Conservation (phyloP, 2,329 filamentous ascomycete species). For the Penicillium sp. region DNA sequence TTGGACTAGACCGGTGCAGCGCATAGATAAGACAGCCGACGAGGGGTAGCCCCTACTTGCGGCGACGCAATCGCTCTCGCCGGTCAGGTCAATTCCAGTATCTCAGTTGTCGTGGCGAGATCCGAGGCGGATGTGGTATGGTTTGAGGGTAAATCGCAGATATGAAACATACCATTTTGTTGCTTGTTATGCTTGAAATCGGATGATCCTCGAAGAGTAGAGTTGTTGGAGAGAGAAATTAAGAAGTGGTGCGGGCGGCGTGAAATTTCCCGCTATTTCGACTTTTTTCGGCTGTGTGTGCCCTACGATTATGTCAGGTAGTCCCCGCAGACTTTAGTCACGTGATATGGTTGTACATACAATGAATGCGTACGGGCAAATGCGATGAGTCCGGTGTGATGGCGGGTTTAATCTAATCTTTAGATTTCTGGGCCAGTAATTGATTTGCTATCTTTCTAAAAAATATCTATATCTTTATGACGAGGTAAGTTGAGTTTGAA, state of each 20-base stretch:
- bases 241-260: slow-evolving; percentile 16
- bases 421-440: too few relatives aligned
- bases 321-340: not conserved
- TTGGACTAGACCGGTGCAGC: not conserved
- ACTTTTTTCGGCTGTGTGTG: slow-evolving; percentile 34
- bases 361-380: not conserved
- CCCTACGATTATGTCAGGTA: slow-evolving; percentile 29
- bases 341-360: slow-evolving; percentile 1
- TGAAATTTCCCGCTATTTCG: slow-evolving; percentile 25
- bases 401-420: not conserved
- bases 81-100: slow-evolving; percentile 1
- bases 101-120: slow-evolving; percentile 7
- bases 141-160: not conserved
- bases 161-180: slow-evolving; percentile 47
- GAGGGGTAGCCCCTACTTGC: not conserved
- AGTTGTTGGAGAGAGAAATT: slow-evolving; percentile 24
- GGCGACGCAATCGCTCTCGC: not conserved
- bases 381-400: not conserved
- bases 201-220: slow-evolving; percentile 55
- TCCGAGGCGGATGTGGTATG: not conserved
- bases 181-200: slow-evolving; percentile 41
- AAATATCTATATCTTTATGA: not conserved
- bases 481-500: not conserved
- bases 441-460: not conserved
- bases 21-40: not conserved